Evolutionary conservation across 768 basidiomycete species (phyloP).

Genomic region (Leccinum fibrillosum): DNA sequence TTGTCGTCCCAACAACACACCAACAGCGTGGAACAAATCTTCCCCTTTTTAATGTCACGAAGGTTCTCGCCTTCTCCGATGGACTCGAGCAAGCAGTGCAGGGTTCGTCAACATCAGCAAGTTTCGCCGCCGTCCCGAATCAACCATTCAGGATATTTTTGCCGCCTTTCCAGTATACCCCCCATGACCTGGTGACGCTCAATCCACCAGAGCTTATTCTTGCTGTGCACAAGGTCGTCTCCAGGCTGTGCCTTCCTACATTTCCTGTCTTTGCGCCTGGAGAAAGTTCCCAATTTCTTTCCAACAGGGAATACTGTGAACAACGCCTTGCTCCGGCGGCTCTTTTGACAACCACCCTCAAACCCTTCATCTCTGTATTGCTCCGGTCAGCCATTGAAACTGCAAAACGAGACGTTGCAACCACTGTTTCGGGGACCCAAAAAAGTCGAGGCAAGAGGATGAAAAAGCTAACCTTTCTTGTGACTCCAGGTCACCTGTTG

Average conservation of each 20-base stretch:
- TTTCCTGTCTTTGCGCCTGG: constrained; percentile 16
- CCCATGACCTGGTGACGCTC: constrained; percentile 22
- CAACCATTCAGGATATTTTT: constrained; percentile 3
- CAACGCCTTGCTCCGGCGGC: constrained; percentile 35
- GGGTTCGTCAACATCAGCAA: constrained; percentile 2
- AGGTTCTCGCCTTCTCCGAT: constrained; percentile 10
- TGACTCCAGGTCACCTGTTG: constrained; percentile 40
- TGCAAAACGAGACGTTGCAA: constrained; percentile 31
- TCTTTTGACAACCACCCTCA: constrained; percentile 33
- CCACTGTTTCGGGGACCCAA: constrained; percentile 17
- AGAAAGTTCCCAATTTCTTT: constrained; percentile 6
- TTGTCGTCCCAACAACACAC: constrained; percentile 20
- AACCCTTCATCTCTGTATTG: constrained; percentile 32
- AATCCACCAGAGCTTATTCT: constrained; percentile 28
- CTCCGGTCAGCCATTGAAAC: constrained; percentile 33
- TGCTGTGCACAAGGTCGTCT: constrained; percentile 23
- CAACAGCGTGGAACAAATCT: constrained; percentile 17
- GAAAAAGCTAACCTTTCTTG: constrained; percentile 25
- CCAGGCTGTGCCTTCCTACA: constrained; percentile 18
- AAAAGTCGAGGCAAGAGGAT: constrained; percentile 19
- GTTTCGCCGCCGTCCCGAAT: background rate
- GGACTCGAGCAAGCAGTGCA: constrained; percentile 18
- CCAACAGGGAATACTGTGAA: constrained; percentile 20
- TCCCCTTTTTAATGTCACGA: constrained; percentile 19
- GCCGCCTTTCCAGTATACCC: constrained; percentile 13